phyloP scores from a whole-genome alignment of 202 grass and related monocot genomes.

The Schoenoplectus tabernaemontani region DNA sequence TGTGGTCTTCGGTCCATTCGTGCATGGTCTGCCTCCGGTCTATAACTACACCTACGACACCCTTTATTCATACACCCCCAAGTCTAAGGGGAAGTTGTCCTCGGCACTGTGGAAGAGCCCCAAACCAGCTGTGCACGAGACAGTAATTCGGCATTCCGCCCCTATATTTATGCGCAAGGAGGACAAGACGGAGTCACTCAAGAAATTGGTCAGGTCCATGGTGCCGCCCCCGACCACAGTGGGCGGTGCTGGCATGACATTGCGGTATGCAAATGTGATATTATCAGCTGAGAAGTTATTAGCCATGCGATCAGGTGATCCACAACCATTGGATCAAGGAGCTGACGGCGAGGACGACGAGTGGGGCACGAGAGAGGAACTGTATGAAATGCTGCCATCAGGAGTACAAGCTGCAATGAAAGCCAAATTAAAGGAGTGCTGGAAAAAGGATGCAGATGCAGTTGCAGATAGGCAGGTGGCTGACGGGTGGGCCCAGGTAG shows the following conservation, averaged over 20 bases:
- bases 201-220: constrained; percentile 10
- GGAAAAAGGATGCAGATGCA: constrained; percentile 26
- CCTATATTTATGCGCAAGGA: constrained; percentile 45
- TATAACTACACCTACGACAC: not conserved
- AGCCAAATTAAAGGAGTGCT: constrained; percentile 43
- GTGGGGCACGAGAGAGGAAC: constrained; percentile 41
- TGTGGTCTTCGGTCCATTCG: constrained; percentile 32
- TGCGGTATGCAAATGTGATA: constrained; percentile 61
- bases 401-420: constrained; percentile 46
- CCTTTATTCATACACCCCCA: not conserved
- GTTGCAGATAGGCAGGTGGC: constrained; percentile 32
- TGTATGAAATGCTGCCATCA: constrained; percentile 67
- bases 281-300: constrained; percentile 36
- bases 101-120: constrained; percentile 37
- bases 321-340: constrained; percentile 12
- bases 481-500: constrained; percentile 33
- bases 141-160: constrained; percentile 44
- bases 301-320: not conserved
- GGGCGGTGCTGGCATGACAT: constrained; percentile 49
- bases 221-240: constrained; percentile 38
- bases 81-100: constrained; percentile 23
- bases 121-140: not conserved
- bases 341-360: constrained; percentile 6
- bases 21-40: constrained; percentile 44
- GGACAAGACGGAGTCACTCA: not conserved